Conservation (phyloP, 805 yeast genomes). For the Kazachstania kunashirensis region DNA sequence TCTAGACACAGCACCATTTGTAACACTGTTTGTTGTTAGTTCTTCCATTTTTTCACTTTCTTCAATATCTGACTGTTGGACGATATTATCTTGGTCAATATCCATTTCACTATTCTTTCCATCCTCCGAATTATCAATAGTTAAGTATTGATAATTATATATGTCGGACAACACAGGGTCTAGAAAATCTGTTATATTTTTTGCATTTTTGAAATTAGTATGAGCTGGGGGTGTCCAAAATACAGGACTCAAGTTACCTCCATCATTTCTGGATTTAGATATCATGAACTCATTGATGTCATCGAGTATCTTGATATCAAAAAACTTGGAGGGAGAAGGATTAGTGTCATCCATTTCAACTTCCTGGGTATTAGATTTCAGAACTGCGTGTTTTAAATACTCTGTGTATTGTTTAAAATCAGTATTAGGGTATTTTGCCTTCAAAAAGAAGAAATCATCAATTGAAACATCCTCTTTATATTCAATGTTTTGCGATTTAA, state of each 20-base stretch:
- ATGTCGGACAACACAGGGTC: constrained; percentile 17
- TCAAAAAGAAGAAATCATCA: constrained; percentile 32
- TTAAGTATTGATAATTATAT: constrained; percentile 13
- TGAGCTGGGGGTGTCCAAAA: constrained; percentile 24
- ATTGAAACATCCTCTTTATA: constrained; percentile 5
- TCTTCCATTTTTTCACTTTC: too few relatives aligned
- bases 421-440: constrained; percentile 14
- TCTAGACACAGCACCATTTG: too few relatives aligned
- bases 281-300: constrained; percentile 3
- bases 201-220: constrained; percentile 9
- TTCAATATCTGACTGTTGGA: too few relatives aligned
- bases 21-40: too few relatives aligned
- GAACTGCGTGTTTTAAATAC: constrained; percentile 10
- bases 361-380: constrained; percentile 6
- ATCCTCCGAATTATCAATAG: background rate
- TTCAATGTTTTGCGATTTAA: constrained; percentile 2
- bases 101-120: background rate
- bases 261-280: background rate
- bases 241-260: background rate
- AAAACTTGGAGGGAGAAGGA: background rate
- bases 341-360: background rate
- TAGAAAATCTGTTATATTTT: constrained; percentile 10
- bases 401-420: constrained; percentile 18
- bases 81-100: too few relatives aligned
- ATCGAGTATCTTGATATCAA: constrained; percentile 16